These are phyloP conservation scores for Saccharum officinarum DNA, from an alignment of 176 grass and related monocot genomes.

Conservation along the genomic window DNA sequence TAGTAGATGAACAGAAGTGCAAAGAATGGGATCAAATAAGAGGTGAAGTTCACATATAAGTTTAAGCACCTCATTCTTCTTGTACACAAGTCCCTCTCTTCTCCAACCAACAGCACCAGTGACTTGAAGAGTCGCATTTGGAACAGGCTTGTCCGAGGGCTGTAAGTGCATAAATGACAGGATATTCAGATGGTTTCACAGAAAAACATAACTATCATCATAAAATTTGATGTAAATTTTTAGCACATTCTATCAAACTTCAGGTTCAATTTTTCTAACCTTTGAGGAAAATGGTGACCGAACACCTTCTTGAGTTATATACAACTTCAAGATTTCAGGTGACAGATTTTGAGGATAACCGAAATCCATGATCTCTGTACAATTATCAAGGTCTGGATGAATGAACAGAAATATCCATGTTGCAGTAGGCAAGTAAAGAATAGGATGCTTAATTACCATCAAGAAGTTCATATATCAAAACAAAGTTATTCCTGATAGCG, in stretches of 20 bases:
- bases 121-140: constrained; percentile 98
- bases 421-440: constrained; percentile 28
- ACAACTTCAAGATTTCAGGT: constrained; percentile 97
- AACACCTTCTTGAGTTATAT: constrained; percentile 98
- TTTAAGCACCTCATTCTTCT: constrained; percentile 94
- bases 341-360: constrained; percentile 99
- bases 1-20: constrained; percentile 3
- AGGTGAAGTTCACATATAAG: constrained; percentile 11
- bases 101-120: constrained; percentile 99
- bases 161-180: constrained; percentile 43
- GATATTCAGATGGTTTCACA: constrained; percentile 31
- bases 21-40: constrained; percentile 6
- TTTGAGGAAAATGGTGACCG: constrained; percentile 98
- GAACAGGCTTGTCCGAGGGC: constrained; percentile 89
- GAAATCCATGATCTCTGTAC: constrained; percentile 99
- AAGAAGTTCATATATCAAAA: constrained; percentile 99
- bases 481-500: constrained; percentile 99
- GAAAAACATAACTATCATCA: constrained; percentile 10
- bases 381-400: constrained; percentile 35
- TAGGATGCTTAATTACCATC: constrained; percentile 67
- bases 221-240: not conserved
- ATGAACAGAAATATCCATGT: constrained; percentile 22
- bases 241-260: constrained; percentile 10
- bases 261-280: constrained; percentile 51
- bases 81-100: constrained; percentile 97